Conservation (phyloP, 1,139 yeast genomes). For the Yamadazyma epiphylla region DNA sequence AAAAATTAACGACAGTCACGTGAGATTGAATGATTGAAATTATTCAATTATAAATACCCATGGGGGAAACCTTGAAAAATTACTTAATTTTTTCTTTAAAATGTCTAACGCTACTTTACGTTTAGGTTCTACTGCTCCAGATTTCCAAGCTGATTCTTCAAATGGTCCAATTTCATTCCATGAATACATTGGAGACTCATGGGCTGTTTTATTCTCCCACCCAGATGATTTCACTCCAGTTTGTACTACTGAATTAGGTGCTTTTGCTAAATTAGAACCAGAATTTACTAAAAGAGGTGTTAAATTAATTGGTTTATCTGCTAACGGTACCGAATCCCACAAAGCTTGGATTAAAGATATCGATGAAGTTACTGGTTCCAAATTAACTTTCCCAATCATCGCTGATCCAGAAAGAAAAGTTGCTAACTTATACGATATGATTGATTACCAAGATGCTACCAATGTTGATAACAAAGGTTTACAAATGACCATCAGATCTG, state of each 20-base stretch:
- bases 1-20: constrained; percentile 7
- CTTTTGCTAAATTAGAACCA: constrained; percentile 79
- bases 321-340: constrained; percentile 76
- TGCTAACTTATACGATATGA: constrained; percentile 84
- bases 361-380: constrained; percentile 70
- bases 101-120: constrained; percentile 13
- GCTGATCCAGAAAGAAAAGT: constrained; percentile 81
- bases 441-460: constrained; percentile 83
- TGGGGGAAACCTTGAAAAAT: too few species aligned
- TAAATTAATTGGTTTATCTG: constrained; percentile 81
- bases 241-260: constrained; percentile 92
- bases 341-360: constrained; percentile 82
- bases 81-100: too few species aligned
- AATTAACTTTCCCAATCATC: constrained; percentile 79
- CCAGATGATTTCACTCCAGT: constrained; percentile 96
- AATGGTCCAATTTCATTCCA: constrained; percentile 78
- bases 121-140: constrained; percentile 69
- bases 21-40: constrained; percentile 11
- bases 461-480: constrained; percentile 69
- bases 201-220: constrained; percentile 86
- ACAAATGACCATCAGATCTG: constrained; percentile 74
- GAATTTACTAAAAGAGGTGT: constrained; percentile 78
- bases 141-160: constrained; percentile 76
- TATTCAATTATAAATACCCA: constrained; percentile 2
- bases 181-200: constrained; percentile 72